Base-by-base conservation (phyloP, 2,329 filamentous ascomycete genomes). In the Sporothrix dimorphospora region DNA sequence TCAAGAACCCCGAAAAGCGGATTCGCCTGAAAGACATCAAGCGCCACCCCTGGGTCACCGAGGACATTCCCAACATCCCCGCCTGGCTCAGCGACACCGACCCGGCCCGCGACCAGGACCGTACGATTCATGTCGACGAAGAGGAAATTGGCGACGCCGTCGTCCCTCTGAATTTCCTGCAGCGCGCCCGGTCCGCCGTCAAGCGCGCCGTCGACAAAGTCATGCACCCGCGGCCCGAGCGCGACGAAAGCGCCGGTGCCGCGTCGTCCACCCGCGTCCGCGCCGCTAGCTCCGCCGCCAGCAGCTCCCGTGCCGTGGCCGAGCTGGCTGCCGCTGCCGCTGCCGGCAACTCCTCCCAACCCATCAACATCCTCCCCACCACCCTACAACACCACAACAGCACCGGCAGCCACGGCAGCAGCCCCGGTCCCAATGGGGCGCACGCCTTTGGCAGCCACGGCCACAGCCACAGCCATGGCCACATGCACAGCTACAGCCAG, bases 51-150 rank as follows among this genome's bases (percentile, higher is more conserved):
- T 99, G 96, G 96, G 91, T 98, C 19, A 85, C 95, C 1, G 85
- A 91, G 72, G 94, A 92, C 75, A 88, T 98, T 61, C 83, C 88
- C 45, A 91, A 97, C 76, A 88, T 91, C 49, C 84, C 89, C 42
- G 85, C 87, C 11, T 99, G 96, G 96, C 88, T 98, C n/a, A 94
- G 97, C 77, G 94, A 97, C 75, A 97, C 94, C 0, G 95, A 98
- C 78, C 94, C 94, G 1, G 90, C 89, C 49, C 88, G 91, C 47
- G 91, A 90, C 42, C 89, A 92, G 72, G 94, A 94, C 75, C 90
- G 92, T 79, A 94, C 90, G 81, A 98, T 99, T 77, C 91, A 98
- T 80, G 93, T 98, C 65, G 94, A 97, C 73, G 94, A 93, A 76
- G 90, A 90, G 78, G 96, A 99, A 81, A 90, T 99, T 77, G 94